Base-by-base conservation (phyloP, 495 filamentous ascomycete species). In the Cercophora newfieldiana region DNA sequence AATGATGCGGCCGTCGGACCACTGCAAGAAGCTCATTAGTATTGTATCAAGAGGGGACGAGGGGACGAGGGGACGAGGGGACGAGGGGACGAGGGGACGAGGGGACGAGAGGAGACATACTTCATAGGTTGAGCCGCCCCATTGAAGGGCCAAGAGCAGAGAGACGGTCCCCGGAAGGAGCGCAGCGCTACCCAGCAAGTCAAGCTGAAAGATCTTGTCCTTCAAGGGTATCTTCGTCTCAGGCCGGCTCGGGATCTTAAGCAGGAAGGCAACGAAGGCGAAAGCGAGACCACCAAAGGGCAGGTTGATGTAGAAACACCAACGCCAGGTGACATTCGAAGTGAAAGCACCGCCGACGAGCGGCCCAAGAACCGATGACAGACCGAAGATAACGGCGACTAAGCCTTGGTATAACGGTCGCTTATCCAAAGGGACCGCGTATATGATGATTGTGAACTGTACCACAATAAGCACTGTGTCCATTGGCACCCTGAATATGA, bases 271-370 rank as follows among this genome's bases (percentile, higher is more conserved):
- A 61, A 89, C 77, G 59, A 88, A 82, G 6, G 82, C 50, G n/a
- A 87, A 77, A 1, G 87, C 88, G 7, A 89, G 76, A 2, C 76
- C 89, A 14, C 91, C 91, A 54, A 92, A 77, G 0, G 89, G 89
- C 25, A 90, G 74, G 64, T 91, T 91, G 75, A 90, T 89, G 70
- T 88, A 91, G 74, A 93, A 92, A 71, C 89, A 92, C 90, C 90
- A 91, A 58, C 91, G 74, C 90, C 91, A 93, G 5, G 84, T 82
- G 2, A 86, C 74, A n/a, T 83, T 75, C 26, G 85, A 77, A 2
- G 81, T 84, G 64, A 85, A 85, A 7, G 74, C 81, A 54, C 83
- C 83, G 26, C 83, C 83, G 59, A 85, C 67, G 61, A 93, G 77
- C 12, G 90, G 90, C 4, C 90, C 90, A 55, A 87, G 81, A 18